Base-by-base conservation (phyloP, 352 stramenopile species). In the Phytophthora ramorum region DNA sequence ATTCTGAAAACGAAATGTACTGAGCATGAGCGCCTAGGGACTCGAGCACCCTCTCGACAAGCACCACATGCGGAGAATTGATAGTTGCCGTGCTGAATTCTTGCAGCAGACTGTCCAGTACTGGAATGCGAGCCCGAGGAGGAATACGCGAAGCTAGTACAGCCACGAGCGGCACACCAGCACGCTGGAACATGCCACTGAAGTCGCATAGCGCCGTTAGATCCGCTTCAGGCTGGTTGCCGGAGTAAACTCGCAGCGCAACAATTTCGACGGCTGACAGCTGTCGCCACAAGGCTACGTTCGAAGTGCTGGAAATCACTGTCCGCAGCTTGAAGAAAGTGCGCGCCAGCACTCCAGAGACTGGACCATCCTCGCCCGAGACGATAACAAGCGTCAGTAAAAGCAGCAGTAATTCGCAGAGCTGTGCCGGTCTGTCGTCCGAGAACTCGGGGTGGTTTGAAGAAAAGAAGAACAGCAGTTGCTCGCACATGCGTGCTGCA, bases 391-490 rank as follows among this genome's bases (percentile, higher is more conserved):
- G 63, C 28, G 63, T 76, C 49, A 85, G 41, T 24, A 85, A 38
- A 4, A 75, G 52, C 9, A 76, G 40, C 22, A 87, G 47, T 40
- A 89, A 32, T 19, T 79, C 61, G 44, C 73, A 87, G 5, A 89
- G 53, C 26, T 56, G 48, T 14, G 28, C 19, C 12, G 62, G 22
- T 32, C 40, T 40, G 5, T 13, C 45, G 34, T 63, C 24, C 13
- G 47, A n/a, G 8, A 51, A 50, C 4, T 49, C 16, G 9, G 35
- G 3, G 14, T 54, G 20, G n/a, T 28, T 59, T 35, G 48, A 61
- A 2, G 59, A 62, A 45, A 89, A 60, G 10, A 75, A 78, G 38
- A 85, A 87, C 28, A 87, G 37, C 19, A 87, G 22, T 56, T 85
- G 78, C 24, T 89, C 78, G 28, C 76, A 86, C 52, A 87, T 73